These are phyloP conservation scores for Cutaneotrichosporon spelunceum DNA, from an alignment of 1,284 basidiomycete genomes.

Conservation along the genomic window DNA sequence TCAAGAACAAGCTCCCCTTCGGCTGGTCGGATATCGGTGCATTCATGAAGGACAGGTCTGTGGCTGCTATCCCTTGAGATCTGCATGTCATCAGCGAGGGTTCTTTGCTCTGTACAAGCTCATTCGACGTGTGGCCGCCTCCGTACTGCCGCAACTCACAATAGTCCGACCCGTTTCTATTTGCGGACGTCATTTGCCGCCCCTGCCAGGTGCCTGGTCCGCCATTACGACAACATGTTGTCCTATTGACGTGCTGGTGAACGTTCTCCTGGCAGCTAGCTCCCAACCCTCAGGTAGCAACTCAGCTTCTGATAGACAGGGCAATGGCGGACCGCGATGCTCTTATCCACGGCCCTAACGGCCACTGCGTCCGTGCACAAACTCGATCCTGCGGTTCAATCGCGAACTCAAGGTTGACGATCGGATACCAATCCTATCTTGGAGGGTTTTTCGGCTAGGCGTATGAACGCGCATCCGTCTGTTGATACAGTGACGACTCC, in stretches of 20 bases:
- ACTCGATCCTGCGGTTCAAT: background rate
- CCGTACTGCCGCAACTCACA: too few relatives aligned
- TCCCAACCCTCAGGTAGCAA: background rate
- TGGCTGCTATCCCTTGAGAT: background rate
- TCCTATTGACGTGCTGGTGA: background rate
- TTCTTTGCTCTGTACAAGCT: background rate
- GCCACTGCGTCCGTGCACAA: background rate
- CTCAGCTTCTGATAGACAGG: too few relatives aligned
- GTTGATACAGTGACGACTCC: background rate
- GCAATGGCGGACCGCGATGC: background rate
- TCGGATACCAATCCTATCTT: background rate
- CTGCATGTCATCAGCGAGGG: background rate
- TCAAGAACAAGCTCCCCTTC: background rate
- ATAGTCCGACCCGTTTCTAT: too few relatives aligned
- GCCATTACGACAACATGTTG: background rate
- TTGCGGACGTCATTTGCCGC: too few relatives aligned
- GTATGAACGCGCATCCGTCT: background rate
- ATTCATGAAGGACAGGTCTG: background rate
- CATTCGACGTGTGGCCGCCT: background rate
- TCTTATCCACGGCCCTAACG: background rate
- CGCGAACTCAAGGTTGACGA: background rate
- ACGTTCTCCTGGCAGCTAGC: background rate
- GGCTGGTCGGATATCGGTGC: background rate
- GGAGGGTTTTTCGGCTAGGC: background rate
- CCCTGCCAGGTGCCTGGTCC: background rate